Evolutionary conservation across 2,329 filamentous ascomycete genomes (phyloP), one percentile per base, ranked within the genome.

Genomic region (Diaporthe ampelina): DNA sequence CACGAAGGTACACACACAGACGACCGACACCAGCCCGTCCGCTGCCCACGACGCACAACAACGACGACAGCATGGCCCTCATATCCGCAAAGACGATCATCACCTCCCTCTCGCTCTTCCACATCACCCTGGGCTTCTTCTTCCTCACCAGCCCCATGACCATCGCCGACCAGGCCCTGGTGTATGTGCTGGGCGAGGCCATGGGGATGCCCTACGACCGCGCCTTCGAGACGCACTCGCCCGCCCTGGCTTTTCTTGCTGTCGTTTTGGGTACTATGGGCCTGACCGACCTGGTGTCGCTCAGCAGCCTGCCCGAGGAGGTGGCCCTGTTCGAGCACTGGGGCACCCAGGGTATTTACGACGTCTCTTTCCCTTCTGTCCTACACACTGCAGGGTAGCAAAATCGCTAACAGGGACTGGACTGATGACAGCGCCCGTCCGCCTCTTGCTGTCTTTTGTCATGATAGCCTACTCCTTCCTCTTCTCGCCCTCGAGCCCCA

Each of bases 21-120:
- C 58, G 26, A 24, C 19, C 58, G 26, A 24, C 19, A 4, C 15
- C 21, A 24, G 21, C 21, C 35, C 35, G 26, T 58, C 73, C 26
- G 21, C 61, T 19, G n/a, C n/a, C 45, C 29, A 67, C 15, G 35
- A 37, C 40, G n/a, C n/a, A n/a, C n/a, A n/a, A 43, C 40, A 1
- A 43, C 40, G 37, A 37, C 40, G 19, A 7, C 40, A 52, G 70
- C 76, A 98, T 98, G 95, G 93, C 91, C 43, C 87, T 97, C 82
- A 89, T 98, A 80, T 95, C 94, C 2, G 92, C 92, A 75, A 93
- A 90, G 81, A 94, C 93, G 11, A 92, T 98, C 82, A 93, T 98
- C 79, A 93, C 94, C 78, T 92, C 91, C 70, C 86, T 98, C 78
- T 94, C 93, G 78, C 89, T 97, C 81, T 95, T 97, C 86, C 94